A percentile compares a stretch with the other conserved stretches of the same genome.
Evolutionary conservation across 345 rosid species (phyloP).

Genomic region (Diplotaxis tenuifolia): DNA sequence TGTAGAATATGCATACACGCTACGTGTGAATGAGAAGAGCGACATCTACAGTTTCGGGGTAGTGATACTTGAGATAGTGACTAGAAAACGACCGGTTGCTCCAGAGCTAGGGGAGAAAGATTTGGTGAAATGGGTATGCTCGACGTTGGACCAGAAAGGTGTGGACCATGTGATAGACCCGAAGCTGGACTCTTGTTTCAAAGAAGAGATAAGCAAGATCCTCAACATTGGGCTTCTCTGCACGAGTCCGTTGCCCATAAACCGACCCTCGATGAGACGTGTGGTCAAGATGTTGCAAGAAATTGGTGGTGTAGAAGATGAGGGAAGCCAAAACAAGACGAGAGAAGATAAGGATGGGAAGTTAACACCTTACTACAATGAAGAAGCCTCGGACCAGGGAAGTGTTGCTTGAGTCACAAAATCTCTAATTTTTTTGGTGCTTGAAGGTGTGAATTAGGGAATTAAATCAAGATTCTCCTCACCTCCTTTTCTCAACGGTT

Average conservation of each 20-base stretch:
- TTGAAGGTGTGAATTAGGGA: constrained; percentile 33
- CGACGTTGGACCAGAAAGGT: constrained; percentile 75
- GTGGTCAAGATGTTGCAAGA: constrained; percentile 91
- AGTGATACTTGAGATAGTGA: constrained; percentile 90
- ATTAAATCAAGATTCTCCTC: constrained; percentile 27
- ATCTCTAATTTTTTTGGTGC: constrained; percentile 33
- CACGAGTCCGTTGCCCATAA: constrained; percentile 84
- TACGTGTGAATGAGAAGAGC: constrained; percentile 95
- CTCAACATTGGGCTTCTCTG: constrained; percentile 86
- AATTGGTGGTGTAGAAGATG: constrained; percentile 48
- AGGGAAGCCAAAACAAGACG: constrained; percentile 28
- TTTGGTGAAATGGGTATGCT: constrained; percentile 90
- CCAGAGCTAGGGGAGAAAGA: constrained; percentile 90
- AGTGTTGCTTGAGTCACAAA: constrained; percentile 60
- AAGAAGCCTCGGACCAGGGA: constrained; percentile 76
- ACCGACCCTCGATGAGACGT: constrained; percentile 95
- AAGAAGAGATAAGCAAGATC: constrained; percentile 79
- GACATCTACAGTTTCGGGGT: constrained; percentile 99
- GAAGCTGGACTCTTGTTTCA: constrained; percentile 78
- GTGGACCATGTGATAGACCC: constrained; percentile 76
- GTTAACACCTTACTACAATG: constrained; percentile 81
- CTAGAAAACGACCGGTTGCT: constrained; percentile 73
- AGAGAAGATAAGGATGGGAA: constrained; percentile 60
- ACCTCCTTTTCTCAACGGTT: not conserved
- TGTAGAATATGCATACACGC: constrained; percentile 96